Base-by-base conservation (phyloP, 495 filamentous ascomycete species). In the Penicillium longicatenatum region DNA sequence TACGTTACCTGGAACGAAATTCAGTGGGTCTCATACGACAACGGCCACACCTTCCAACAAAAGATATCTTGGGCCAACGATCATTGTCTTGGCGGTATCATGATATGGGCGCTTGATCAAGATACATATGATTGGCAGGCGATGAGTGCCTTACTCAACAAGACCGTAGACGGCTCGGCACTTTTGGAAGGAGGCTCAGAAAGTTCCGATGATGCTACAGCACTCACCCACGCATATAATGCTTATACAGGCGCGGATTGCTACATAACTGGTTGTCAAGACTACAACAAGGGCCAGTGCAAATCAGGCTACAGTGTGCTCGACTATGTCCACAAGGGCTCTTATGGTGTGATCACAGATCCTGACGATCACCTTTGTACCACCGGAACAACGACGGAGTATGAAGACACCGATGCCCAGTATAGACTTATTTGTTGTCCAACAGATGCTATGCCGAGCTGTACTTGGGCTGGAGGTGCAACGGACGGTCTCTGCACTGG, bases 11-110 rank as follows among this genome's bases (percentile, higher is more conserved):
- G 54, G 48, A 55, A 70, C 52, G 7, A 44, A 0, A 62, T 79
- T 54, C 75, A 82, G 51, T 84, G 80, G 81, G 66, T 82, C 8
- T 71, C 66, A 1, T 84, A 68, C 58, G 71, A 84, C 54, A 33
- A 3, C 30, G 73, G 78, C 54, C 47, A 33, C 6, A 81, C 77
- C 0, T 70, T 82, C 50, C 57, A 74, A 55, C 50, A 59, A 33
- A 81, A 82, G 62, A 49, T 69, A 1, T 62, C 72, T 19, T 78
- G 17, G 10, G 78, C 79, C 2, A 75, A 77, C 41, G 33, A 54
- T 0, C 46, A 49, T 17, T 54, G 69, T 24, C 44, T 71, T 4
- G 64, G 64, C 1, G 69, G 69, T 17, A 16, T 51, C 1, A 55
- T 71, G 50, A 63, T 69, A 33, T 67, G 67, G 64, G 0, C 26